Conservation (phyloP, 768 basidiomycete species). For the Leccinum variicolor region DNA sequence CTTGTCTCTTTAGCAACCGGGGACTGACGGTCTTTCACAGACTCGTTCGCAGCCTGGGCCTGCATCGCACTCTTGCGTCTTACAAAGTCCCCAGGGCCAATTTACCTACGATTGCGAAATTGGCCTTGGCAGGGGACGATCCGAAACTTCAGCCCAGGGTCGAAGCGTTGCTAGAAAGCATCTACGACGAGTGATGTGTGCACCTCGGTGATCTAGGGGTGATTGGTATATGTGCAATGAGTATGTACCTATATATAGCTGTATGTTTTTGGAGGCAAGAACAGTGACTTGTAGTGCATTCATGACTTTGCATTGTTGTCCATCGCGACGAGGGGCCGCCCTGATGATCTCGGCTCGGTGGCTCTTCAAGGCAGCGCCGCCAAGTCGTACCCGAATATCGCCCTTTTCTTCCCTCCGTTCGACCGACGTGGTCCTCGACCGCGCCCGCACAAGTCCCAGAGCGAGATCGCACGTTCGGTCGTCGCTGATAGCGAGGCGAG, state of each 20-base stretch:
- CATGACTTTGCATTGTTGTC: constrained; percentile 21
- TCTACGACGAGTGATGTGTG: constrained; percentile 32
- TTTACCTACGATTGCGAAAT: constrained; percentile 47
- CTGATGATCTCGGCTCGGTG: constrained; percentile 13
- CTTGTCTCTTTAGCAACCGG: background rate
- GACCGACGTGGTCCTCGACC: background rate
- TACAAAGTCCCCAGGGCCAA: constrained; percentile 64
- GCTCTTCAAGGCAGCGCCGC: constrained; percentile 1
- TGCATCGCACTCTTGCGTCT: constrained; percentile 53
- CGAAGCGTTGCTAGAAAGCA: constrained; percentile 45
- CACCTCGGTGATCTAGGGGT: background rate
- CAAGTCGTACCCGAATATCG: background rate
- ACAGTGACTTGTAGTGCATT: background rate
- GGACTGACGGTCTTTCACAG: constrained; percentile 33
- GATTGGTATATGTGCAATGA: background rate
- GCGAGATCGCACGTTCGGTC: background rate
- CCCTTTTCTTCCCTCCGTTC: background rate
- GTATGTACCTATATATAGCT: background rate
- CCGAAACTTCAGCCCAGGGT: constrained; percentile 37
- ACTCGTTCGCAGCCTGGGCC: constrained; percentile 55
- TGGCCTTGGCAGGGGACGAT: constrained; percentile 30
- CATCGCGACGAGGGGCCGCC: constrained; percentile 4
- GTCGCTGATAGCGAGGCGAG: constrained; percentile 12
- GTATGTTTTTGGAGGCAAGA: no score
- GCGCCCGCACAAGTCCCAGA: background rate